Evolutionary conservation across 225 moss, liverwort and hornwort species (phyloP).

Genomic region (Climacium dendroides): DNA sequence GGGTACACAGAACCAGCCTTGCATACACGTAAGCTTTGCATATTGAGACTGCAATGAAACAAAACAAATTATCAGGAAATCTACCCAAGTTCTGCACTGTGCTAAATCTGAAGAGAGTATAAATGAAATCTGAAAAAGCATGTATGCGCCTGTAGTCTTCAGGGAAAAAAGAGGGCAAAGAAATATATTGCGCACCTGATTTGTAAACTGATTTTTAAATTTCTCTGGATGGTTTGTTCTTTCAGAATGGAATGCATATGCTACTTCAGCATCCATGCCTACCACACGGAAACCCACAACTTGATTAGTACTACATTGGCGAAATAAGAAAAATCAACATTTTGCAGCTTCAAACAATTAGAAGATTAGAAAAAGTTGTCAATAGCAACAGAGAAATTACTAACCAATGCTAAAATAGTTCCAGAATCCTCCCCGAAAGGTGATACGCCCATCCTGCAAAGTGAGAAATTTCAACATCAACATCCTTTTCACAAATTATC

Average conservation of each 20-base stretch:
- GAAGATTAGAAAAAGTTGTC: not conserved
- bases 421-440: slow-evolving; percentile 89
- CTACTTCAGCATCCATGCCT: slow-evolving; percentile 92
- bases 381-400: not conserved
- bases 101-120: not conserved
- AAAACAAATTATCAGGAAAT: not conserved
- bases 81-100: not conserved
- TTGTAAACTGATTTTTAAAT: slow-evolving; percentile 75
- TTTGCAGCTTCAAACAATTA: not conserved
- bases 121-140: not conserved
- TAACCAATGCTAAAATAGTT: slow-evolving; percentile 62
- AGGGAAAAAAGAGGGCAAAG: not conserved
- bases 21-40: slow-evolving; percentile 34
- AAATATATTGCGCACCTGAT: slow-evolving; percentile 40
- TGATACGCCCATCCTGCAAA: slow-evolving; percentile 54
- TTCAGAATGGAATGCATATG: slow-evolving; percentile 53
- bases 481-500: not conserved
- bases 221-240: slow-evolving; percentile 54
- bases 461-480: not conserved
- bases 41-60: slow-evolving; percentile 50
- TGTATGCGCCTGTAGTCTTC: not conserved
- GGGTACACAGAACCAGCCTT: slow-evolving; percentile 85
- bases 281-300: not conserved
- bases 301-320: not conserved
- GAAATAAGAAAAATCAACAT: not conserved